Base-by-base conservation (phyloP, 768 basidiomycete species). In the Lactarius tabidus region DNA sequence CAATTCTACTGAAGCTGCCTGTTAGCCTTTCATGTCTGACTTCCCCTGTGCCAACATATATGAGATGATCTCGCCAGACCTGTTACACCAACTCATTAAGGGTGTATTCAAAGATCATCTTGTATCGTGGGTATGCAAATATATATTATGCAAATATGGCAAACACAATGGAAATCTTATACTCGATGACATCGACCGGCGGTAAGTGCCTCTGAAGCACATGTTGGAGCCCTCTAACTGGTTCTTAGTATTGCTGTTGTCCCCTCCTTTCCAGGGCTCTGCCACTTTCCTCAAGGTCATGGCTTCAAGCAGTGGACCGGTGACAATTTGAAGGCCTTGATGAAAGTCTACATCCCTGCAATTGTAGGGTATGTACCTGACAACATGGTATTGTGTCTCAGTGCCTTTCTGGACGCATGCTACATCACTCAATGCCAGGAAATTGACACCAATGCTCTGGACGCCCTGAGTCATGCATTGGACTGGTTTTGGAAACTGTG, bases 321-420 rank as follows among this genome's bases (percentile, higher is more conserved):
- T 3, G 45, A 64, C 8, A 41, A 64, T 29, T 64, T 39, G 1
- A 62, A 62, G 26, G 63, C 63, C 0, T n/a, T 64, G 33, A 62
- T 62, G 60, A 61, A 58, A 41, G 57, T 33, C 2, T 6, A 10
- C 33, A n/a, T n/a, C n/a, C n/a, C n/a, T n/a, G 33, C 33, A 4
- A 33, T 33, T 33, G 33, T 33, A 33, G 8, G 4, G 3, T 33
- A 33, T 33, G n/a, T n/a, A n/a, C n/a, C n/a, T 33, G 33, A 8
- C 33, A 33, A 8, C 33, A 20, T 45, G 20, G 43, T 43, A 10
- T 7, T 20, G 41, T 43, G 41, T 10, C 6, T 43, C 18, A 7
- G 31, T 2, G 31, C 58, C 0, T 48, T 59, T n/a, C n/a, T 59
- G 2, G 58, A 48, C 69, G 66, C 0, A 51, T 74, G 35, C 74